Percentiles rank a stretch among this genome's conserved stretches.
These are phyloP conservation scores for Diutina pseudorugosa DNA, from an alignment of 1,139 yeast species.

Conservation along the genomic window DNA sequence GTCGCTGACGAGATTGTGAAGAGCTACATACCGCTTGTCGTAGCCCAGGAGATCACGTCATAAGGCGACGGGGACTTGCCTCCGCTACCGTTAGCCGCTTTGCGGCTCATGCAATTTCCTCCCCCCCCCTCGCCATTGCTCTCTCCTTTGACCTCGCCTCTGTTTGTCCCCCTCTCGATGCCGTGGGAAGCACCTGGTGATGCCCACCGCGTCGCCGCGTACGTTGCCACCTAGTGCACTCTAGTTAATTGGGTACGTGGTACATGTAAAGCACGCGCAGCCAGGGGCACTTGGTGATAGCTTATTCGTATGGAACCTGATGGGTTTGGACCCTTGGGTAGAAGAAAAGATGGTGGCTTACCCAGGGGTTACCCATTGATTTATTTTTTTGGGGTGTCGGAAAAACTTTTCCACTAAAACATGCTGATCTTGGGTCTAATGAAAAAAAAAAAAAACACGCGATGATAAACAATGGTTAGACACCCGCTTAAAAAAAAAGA, in stretches of 20 bases:
- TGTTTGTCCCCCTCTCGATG: neutral
- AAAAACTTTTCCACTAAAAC: neutral
- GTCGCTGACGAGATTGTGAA: neutral
- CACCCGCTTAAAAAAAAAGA: too few species aligned
- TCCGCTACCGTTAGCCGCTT: neutral
- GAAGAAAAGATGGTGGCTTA: neutral
- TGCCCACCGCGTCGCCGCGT: neutral
- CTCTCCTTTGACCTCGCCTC: too few species aligned
- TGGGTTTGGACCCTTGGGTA: too few species aligned
- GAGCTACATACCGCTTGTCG: neutral
- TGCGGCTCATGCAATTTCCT: too few species aligned
- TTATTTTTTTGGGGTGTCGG: neutral
- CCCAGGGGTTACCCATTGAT: neutral
- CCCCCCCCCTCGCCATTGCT: too few species aligned
- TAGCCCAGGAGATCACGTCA: neutral
- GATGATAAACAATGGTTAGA: too few species aligned
- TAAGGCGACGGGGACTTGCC: neutral
- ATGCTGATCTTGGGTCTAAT: too few species aligned
- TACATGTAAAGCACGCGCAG: neutral
- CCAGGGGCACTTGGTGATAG: too few species aligned
- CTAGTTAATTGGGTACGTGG: neutral
- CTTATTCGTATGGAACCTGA: too few species aligned
- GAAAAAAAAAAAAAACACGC: too few species aligned
- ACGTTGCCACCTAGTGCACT: neutral
- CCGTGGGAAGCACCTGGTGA: neutral